Evolutionary conservation across 306 rosid genomes (phyloP), one percentile per base, ranked within the genome.

Genomic region (Cicer yamashitae): DNA sequence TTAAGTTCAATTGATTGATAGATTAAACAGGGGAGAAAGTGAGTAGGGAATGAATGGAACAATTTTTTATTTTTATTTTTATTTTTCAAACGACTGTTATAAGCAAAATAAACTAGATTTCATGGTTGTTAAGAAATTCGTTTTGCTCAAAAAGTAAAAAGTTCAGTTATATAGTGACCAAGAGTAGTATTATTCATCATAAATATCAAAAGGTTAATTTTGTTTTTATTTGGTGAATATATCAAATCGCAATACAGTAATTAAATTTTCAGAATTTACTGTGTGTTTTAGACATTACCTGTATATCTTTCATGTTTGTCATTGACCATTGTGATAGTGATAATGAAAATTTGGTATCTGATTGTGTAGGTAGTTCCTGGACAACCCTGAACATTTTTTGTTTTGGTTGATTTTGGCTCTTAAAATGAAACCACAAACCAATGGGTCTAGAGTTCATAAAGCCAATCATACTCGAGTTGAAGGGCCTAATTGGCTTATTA

Each of bases 401-500:
- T 77, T 60, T 68, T 6, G 8, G 7, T 66, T 80, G 40, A 48
- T 75, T 50, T 70, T n/a, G 77, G 78, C 75, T 85, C 77, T 74
- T 83, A 83, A 84, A 77, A 93, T 93, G 98, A 87, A 88, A 77
- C 89, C 88, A 48, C 89, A 84, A 65, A 61, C 83, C 68, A 84
- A 72, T 46, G 89, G 77, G 79, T 75, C 96, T 65, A 85, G 90
- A 83, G 85, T 78, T 84, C 87, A 87, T 60, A 93, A 86, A 73
- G 72, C 82, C 10, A 84, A 54, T 60, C 54, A 83, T 81, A 30
- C 41, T 70, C 88, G 81, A 52, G 85, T 79, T 12, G 91, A 91
- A 71, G 96, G 97, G 20, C 86, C 90, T 62, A 87, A 88, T 67
- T 94, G 96, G 98, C 74, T 94, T 72, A 86, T 94, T 60, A 88